Conservation (phyloP, 2,329 filamentous ascomycete genomes). For the Pseudogymnoascus sp. region DNA sequence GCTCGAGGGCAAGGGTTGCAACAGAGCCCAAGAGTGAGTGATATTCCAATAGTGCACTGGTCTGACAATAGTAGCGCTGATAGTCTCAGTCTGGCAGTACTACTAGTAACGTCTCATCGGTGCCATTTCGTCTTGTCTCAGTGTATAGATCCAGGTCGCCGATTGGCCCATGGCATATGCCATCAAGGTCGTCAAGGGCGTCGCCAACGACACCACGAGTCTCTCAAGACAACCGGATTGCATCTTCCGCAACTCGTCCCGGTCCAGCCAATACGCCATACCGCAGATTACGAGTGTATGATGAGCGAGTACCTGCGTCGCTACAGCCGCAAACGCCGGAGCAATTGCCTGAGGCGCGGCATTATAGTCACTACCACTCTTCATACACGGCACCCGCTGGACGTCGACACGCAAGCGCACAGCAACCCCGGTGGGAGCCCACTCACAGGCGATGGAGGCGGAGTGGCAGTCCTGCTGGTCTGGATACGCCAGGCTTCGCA, state of each 20-base stretch:
- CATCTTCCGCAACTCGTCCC: slow-evolving; percentile 13
- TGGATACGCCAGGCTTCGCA: slow-evolving; percentile 36
- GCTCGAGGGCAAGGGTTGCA: background rate
- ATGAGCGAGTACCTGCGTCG: slow-evolving; percentile 36
- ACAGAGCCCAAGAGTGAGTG: slow-evolving; percentile 2
- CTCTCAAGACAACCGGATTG: slow-evolving; percentile 10
- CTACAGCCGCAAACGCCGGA: slow-evolving; percentile 43
- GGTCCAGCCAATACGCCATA: slow-evolving; percentile 20
- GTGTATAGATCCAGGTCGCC: slow-evolving; percentile 10
- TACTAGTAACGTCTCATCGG: slow-evolving; percentile 4
- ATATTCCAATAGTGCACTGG: slow-evolving; percentile 7
- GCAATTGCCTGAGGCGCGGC: slow-evolving; percentile 41
- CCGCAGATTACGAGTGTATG: slow-evolving; percentile 34
- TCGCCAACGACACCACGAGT: slow-evolving; percentile 7
- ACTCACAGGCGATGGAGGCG: slow-evolving; percentile 18
- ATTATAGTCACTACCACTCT: slow-evolving; percentile 35
- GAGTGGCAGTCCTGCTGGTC: slow-evolving; percentile 30
- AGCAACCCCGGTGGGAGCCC: background rate
- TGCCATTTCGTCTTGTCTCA: slow-evolving; percentile 7
- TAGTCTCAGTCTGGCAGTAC: slow-evolving; percentile 5
- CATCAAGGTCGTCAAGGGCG: background rate
- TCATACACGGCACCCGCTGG: slow-evolving; percentile 37
- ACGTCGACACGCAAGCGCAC: slow-evolving; percentile 12
- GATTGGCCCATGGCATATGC: background rate
- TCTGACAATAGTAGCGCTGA: background rate